Conservation (phyloP, 176 grass and related monocot species). For the Oryza nivara region DNA sequence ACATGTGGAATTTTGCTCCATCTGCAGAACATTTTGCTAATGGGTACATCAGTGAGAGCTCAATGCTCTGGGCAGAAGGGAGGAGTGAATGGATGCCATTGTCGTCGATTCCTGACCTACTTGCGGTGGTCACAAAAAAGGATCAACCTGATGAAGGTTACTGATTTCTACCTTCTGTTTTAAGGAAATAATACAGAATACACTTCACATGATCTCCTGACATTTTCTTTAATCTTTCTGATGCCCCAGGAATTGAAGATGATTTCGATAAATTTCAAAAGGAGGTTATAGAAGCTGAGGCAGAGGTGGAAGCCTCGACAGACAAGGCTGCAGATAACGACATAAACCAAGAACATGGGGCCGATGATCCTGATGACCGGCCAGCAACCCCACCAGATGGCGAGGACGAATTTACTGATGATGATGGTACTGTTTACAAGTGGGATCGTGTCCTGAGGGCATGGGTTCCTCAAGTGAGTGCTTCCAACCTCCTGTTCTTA, state of each 20-base stretch:
- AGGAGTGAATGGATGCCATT: conserved; percentile 73
- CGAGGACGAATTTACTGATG: conserved; percentile 94
- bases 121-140: conserved; percentile 35
- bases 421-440: conserved; percentile 92
- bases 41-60: conserved; percentile 67
- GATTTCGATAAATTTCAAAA: conserved; percentile 85
- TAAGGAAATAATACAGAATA: not conserved
- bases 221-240: conserved; percentile 17
- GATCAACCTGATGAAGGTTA: conserved; percentile 52
- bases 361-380: conserved; percentile 53
- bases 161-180: conserved; percentile 18
- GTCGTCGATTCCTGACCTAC: conserved; percentile 66
- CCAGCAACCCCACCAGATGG: conserved; percentile 84
- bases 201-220: conserved; percentile 22
- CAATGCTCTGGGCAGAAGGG: conserved; percentile 87
- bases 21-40: conserved; percentile 71
- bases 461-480: conserved; percentile 98
- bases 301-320: conserved; percentile 51
- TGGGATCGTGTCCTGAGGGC: conserved; percentile 79
- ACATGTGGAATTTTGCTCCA: conserved; percentile 18
- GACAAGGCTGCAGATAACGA: conserved; percentile 35
- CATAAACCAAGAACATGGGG: conserved; percentile 19
- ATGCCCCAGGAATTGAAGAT: conserved; percentile 57
- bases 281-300: conserved; percentile 69
- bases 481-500: not conserved